Evolutionary conservation across 208 protist species (phyloP).

Genomic region (Kentomonas sorsogonicus): DNA sequence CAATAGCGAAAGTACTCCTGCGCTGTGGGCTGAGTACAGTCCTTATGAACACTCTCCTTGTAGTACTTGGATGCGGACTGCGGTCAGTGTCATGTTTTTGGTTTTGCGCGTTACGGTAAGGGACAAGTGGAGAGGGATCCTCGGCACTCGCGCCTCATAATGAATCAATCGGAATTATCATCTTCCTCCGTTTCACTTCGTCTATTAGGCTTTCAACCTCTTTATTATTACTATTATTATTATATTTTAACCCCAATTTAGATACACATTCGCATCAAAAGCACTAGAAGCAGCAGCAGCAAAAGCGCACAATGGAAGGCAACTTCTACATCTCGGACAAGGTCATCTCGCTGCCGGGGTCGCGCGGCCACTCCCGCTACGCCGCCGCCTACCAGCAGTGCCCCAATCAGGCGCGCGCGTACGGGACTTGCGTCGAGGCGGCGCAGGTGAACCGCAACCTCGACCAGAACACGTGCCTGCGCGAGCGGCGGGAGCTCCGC

Average conservation of each 20-base stretch:
- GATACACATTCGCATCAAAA: too few species aligned
- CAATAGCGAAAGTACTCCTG: too few species aligned
- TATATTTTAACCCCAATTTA: too few species aligned
- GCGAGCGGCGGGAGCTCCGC: conserved; percentile 50
- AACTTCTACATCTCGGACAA: conserved; percentile 83
- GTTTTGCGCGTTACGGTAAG: too few species aligned
- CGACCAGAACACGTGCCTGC: conserved; percentile 40
- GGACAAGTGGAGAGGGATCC: too few species aligned
- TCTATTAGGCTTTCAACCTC: not conserved
- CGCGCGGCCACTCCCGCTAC: conserved; percentile 49
- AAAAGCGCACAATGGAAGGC: conserved; percentile 82
- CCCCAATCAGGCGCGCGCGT: conserved; percentile 35
- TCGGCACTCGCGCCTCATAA: too few species aligned
- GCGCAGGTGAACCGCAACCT: conserved; percentile 71
- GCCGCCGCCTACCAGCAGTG: conserved; percentile 54
- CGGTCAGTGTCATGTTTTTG: too few species aligned
- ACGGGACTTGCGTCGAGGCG: conserved; percentile 70
- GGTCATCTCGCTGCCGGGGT: conserved; percentile 64
- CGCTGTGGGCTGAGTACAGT: too few species aligned
- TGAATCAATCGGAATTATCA: not conserved
- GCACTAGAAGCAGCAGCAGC: too few species aligned
- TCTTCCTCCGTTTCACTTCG: not conserved
- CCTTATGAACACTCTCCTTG: too few species aligned
- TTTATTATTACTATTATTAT: not conserved
- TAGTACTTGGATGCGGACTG: too few species aligned